Percentiles rank a stretch among this genome's conserved stretches.
phyloP scores from a whole-genome alignment of 2,329 filamentous ascomycete species.

The Hymenoscyphus infarciens region DNA sequence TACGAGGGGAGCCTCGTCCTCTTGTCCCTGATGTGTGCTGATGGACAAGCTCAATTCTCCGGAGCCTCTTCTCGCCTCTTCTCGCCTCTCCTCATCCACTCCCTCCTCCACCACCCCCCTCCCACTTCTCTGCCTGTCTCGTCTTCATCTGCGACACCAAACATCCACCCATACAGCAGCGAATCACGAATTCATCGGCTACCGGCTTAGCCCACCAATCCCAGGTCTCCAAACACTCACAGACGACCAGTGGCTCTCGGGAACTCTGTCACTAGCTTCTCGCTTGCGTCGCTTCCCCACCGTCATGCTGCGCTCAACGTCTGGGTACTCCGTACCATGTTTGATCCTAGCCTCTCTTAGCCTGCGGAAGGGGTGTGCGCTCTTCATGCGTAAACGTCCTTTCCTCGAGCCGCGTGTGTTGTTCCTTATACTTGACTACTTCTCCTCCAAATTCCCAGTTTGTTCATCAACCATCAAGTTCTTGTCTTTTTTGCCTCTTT shows the following conservation, averaged over 20 bases:
- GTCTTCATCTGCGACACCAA: slow-evolving; percentile 1
- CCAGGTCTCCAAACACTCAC: slow-evolving; percentile 20
- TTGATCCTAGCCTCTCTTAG: slow-evolving; percentile 21
- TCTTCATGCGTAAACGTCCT: slow-evolving; percentile 27
- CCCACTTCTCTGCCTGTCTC: background rate
- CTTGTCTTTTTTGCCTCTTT: slow-evolving; percentile 17
- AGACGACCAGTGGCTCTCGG: slow-evolving; percentile 10
- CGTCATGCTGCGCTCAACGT: slow-evolving; percentile 30
- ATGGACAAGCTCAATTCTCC: slow-evolving; percentile 2
- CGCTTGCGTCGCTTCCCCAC: slow-evolving; percentile 25
- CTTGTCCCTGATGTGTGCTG: slow-evolving; percentile 7
- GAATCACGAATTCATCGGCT: background rate
- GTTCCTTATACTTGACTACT: slow-evolving; percentile 12
- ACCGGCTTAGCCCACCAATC: slow-evolving; percentile 12
- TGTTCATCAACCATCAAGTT: slow-evolving; percentile 22
- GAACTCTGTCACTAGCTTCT: slow-evolving; percentile 17
- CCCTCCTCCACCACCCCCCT: background rate
- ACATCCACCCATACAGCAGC: background rate
- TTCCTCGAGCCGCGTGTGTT: slow-evolving; percentile 27
- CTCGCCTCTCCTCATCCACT: background rate
- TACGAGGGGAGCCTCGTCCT: background rate
- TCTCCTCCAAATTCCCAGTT: slow-evolving; percentile 16
- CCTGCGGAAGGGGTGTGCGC: slow-evolving; percentile 25
- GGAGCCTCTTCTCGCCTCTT: background rate
- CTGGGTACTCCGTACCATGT: slow-evolving; percentile 31